Conservation (phyloP, 106 monocot species). For the Apostasia ramifera region DNA sequence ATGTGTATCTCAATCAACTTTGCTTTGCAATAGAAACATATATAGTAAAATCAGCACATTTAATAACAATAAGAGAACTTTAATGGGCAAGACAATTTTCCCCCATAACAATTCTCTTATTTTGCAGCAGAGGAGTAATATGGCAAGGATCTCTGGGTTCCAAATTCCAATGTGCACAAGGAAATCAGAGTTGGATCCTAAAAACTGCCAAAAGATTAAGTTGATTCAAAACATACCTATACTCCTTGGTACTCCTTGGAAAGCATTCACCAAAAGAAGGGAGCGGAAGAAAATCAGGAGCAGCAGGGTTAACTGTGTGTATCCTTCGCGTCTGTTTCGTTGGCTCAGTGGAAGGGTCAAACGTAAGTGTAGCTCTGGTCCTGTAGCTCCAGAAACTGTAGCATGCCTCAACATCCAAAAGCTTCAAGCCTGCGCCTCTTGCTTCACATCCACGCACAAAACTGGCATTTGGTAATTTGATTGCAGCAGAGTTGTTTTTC, state of each 20-base stretch:
- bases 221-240: slow-evolving; percentile 27
- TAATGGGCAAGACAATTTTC: too few species aligned
- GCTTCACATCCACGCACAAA: slow-evolving; percentile 44
- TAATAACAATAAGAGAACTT: not conserved
- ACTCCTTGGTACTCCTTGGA: slow-evolving; percentile 90
- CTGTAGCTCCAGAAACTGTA: slow-evolving; percentile 2
- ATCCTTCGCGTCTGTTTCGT: slow-evolving; percentile 43
- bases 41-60: not conserved
- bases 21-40: not conserved
- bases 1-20: not conserved
- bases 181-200: too few species aligned
- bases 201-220: not conserved
- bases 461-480: slow-evolving; percentile 23
- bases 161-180: too few species aligned
- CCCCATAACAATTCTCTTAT: too few species aligned
- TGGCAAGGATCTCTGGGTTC: too few species aligned
- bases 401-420: slow-evolving; percentile 11
- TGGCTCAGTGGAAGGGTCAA: slow-evolving; percentile 42
- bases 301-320: slow-evolving; percentile 72
- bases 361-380: slow-evolving; percentile 45
- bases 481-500: slow-evolving; percentile 12
- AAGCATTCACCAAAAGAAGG: slow-evolving; percentile 88
- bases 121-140: too few species aligned
- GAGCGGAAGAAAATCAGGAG: slow-evolving; percentile 90
- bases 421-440: slow-evolving; percentile 1